Conservation (phyloP, 1,139 yeast genomes). For the Protomyces macrosporus region DNA sequence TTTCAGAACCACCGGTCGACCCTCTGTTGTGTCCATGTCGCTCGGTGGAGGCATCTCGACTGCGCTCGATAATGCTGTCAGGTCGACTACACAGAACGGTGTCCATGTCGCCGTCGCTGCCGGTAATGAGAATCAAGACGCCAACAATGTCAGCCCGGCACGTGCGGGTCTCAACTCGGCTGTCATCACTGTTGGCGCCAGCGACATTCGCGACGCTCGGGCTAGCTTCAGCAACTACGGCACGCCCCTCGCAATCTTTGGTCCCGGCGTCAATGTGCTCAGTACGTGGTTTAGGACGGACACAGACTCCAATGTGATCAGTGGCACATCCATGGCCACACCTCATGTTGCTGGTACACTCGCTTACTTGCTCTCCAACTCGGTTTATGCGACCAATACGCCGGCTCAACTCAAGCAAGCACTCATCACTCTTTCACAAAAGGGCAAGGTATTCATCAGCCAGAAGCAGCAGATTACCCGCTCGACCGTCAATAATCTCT, state of each 20-base stretch:
- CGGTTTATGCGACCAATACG: constrained; percentile 73
- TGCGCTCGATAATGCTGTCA: constrained; percentile 50
- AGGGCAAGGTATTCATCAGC: constrained; percentile 59
- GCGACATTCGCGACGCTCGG: constrained; percentile 47
- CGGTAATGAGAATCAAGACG: constrained; percentile 60
- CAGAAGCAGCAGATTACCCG: neutral
- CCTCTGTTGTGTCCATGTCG: constrained; percentile 54
- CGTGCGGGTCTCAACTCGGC: constrained; percentile 67
- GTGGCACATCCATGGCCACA: constrained; percentile 99
- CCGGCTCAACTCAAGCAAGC: constrained; percentile 87
- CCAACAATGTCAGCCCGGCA: constrained; percentile 59
- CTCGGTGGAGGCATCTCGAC: constrained; percentile 57
- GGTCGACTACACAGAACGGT: constrained; percentile 55
- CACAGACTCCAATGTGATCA: constrained; percentile 76
- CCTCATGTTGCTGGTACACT: constrained; percentile 89
- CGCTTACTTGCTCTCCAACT: constrained; percentile 82
- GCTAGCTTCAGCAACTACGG: constrained; percentile 62
- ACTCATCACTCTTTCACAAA: constrained; percentile 71
- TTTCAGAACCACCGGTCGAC: constrained; percentile 39
- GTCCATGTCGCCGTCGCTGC: constrained; percentile 62
- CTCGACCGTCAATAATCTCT: neutral
- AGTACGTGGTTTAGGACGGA: constrained; percentile 75
- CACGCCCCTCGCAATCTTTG: constrained; percentile 58
- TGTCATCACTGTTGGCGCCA: constrained; percentile 63
- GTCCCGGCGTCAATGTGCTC: constrained; percentile 53